Conservation (phyloP, 1,284 basidiomycete species). For the Apiotrichum sp. region DNA sequence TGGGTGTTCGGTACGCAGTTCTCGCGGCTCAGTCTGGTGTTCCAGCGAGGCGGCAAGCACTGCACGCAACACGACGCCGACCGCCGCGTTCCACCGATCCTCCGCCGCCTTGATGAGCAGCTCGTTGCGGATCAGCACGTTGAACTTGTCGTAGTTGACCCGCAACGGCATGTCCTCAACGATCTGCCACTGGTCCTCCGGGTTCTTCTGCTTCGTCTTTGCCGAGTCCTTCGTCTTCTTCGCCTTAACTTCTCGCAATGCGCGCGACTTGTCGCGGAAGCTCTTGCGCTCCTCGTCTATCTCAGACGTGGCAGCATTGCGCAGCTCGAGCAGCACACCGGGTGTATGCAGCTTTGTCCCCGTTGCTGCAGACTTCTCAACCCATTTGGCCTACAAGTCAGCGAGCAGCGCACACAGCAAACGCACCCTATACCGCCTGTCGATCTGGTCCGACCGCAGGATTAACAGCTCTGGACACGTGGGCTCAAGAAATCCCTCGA, state of each 20-base stretch:
- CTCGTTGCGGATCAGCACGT: conserved; percentile 79
- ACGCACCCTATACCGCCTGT: conserved; percentile 26
- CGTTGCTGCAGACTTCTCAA: conserved; percentile 17
- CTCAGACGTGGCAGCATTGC: conserved; percentile 28
- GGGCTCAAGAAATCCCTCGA: conserved; percentile 26
- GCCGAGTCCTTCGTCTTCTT: conserved; percentile 22
- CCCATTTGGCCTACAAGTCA: conserved; percentile 20
- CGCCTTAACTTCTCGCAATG: conserved; percentile 23
- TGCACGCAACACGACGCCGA: conserved; percentile 65
- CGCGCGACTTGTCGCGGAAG: conserved; percentile 27
- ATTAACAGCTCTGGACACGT: conserved; percentile 29
- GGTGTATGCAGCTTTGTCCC: conserved; percentile 43
- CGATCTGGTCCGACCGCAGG: conserved; percentile 27
- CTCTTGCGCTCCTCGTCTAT: conserved; percentile 40
- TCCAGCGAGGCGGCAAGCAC: conserved; percentile 63
- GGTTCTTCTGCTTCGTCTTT: conserved; percentile 16
- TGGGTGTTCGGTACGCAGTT: conserved; percentile 23
- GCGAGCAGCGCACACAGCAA: background rate
- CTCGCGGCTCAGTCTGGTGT: conserved; percentile 55
- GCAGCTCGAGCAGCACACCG: conserved; percentile 40
- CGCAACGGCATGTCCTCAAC: conserved; percentile 27
- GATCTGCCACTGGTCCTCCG: conserved; percentile 9
- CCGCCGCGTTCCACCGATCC: conserved; percentile 70
- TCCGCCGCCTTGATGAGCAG: conserved; percentile 66
- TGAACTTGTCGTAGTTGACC: conserved; percentile 80